phyloP scores from a whole-genome alignment of 768 basidiomycete genomes.

The Amanita exitialis region DNA sequence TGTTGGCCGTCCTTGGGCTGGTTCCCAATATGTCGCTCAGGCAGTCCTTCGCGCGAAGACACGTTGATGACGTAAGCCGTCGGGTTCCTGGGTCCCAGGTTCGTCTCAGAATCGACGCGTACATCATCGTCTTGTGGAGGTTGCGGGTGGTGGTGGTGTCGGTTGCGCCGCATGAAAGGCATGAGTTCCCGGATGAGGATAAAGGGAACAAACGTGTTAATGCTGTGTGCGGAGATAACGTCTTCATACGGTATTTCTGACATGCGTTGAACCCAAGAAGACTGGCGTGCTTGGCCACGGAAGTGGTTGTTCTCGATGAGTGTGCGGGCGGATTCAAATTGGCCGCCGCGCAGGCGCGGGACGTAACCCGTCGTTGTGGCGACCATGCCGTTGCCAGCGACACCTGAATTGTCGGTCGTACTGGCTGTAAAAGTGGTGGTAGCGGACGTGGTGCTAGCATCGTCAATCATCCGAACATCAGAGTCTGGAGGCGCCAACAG shows the following conservation, averaged over 20 bases:
- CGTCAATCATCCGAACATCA: neutral
- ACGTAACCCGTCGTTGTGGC: constrained; percentile 10
- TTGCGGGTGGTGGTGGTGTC: neutral
- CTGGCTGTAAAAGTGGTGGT: too few species aligned
- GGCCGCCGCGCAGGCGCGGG: constrained; percentile 14
- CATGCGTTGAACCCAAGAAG: constrained; percentile 22
- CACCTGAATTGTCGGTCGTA: too few species aligned
- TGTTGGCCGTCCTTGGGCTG: constrained; percentile 18
- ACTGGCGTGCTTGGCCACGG: constrained; percentile 11
- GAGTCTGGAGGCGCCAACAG: constrained; percentile 9
- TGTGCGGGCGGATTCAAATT: constrained; percentile 2
- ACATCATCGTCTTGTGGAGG: neutral
- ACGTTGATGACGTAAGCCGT: constrained; percentile 22
- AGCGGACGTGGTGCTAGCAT: neutral
- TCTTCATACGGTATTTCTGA: constrained; percentile 25
- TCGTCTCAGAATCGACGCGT: too few species aligned
- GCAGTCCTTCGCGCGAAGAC: constrained; percentile 26
- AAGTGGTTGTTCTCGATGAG: constrained; percentile 6
- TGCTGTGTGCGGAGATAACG: constrained; percentile 24
- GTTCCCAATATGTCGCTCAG: constrained; percentile 13
- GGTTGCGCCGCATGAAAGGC: constrained; percentile 14
- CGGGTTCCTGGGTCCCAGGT: constrained; percentile 6
- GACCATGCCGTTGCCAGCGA: too few species aligned
- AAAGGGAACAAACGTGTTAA: constrained; percentile 27
- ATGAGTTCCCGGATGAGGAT: constrained; percentile 25